A percentile compares a stretch with the other conserved stretches of the same genome.
These are phyloP conservation scores for Urtica urens DNA, from an alignment of 306 rosid species.

Conservation along the genomic window DNA sequence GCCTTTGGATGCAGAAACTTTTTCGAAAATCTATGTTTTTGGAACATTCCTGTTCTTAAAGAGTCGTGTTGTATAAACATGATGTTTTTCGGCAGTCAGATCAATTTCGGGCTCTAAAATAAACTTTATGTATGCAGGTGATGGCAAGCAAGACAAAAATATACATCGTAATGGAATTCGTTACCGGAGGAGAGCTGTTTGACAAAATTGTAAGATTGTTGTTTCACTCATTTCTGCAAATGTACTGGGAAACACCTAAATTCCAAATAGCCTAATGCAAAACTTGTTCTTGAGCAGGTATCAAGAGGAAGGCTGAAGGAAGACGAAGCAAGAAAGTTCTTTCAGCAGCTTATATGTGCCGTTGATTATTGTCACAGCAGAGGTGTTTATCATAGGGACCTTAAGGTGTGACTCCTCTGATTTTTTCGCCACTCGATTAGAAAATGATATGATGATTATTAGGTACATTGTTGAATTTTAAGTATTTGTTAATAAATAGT, in stretches of 20 bases:
- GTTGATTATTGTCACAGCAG: slow-evolving; percentile 95
- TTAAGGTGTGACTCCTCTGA: slow-evolving; percentile 45
- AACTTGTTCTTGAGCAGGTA: slow-evolving; percentile 36
- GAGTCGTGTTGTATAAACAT: not conserved
- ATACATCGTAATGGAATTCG: slow-evolving; percentile 82
- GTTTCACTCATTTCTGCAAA: not conserved
- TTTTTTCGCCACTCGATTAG: not conserved
- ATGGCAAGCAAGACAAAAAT: slow-evolving; percentile 96
- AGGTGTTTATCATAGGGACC: slow-evolving; percentile 88
- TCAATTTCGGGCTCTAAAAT: not conserved
- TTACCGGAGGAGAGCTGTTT: slow-evolving; percentile 91
- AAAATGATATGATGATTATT: not conserved
- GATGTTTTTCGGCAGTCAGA: not conserved
- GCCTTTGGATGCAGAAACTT: not conserved
- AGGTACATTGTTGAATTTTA: not conserved
- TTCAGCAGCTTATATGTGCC: slow-evolving; percentile 88
- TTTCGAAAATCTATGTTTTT: not conserved
- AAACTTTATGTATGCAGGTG: slow-evolving; percentile 46
- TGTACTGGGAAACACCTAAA: not conserved
- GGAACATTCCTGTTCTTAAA: not conserved
- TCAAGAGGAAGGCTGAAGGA: slow-evolving; percentile 79
- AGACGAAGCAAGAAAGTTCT: slow-evolving; percentile 89
- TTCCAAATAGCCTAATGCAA: slow-evolving; percentile 6
- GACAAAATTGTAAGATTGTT: slow-evolving; percentile 72
- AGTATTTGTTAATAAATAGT: slow-evolving; percentile 1